Conservation (phyloP, 805 yeast genomes). For the Ogataea zsoltii region DNA sequence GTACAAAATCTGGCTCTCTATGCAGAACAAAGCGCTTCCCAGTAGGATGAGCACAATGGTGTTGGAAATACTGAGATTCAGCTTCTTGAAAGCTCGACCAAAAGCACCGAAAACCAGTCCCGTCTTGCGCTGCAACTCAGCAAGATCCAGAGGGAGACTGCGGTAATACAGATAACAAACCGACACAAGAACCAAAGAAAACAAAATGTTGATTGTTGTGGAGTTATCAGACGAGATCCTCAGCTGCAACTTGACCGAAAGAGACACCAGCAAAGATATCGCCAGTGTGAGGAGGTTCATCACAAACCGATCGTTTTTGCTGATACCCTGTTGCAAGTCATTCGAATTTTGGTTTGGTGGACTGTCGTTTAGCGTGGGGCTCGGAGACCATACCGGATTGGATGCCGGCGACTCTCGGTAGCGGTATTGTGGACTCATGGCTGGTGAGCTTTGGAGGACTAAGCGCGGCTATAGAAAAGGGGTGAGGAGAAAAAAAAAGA, state of each 20-base stretch:
- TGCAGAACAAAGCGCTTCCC: slow-evolving; percentile 14
- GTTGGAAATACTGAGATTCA: slow-evolving; percentile 11
- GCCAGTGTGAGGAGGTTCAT: slow-evolving; percentile 11
- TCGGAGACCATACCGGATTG: slow-evolving; percentile 7
- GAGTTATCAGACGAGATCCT: slow-evolving; percentile 10
- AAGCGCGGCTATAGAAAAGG: slow-evolving; percentile 1
- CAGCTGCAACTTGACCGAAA: slow-evolving; percentile 14
- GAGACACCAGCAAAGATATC: slow-evolving; percentile 13
- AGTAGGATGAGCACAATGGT: slow-evolving; percentile 16
- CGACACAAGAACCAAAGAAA: slow-evolving; percentile 4
- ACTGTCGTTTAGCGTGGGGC: slow-evolving; percentile 1
- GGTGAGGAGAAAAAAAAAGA: not conserved
- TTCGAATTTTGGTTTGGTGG: not conserved
- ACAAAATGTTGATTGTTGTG: slow-evolving; percentile 11
- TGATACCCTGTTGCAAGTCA: not conserved
- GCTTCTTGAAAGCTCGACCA: slow-evolving; percentile 7
- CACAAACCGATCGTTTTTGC: slow-evolving; percentile 9
- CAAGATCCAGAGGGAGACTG: slow-evolving; percentile 14
- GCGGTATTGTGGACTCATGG: slow-evolving; percentile 5
- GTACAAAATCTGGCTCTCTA: slow-evolving; percentile 15
- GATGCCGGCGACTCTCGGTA: slow-evolving; percentile 4
- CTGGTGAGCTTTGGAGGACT: not conserved
- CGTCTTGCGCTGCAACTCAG: slow-evolving; percentile 5
- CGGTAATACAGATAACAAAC: slow-evolving; percentile 14
- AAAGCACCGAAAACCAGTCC: slow-evolving; percentile 11